A percentile compares a stretch with the other conserved stretches of the same genome.
phyloP scores from a whole-genome alignment of 805 yeast genomes.

The Cyberlindnera mycetangii region DNA sequence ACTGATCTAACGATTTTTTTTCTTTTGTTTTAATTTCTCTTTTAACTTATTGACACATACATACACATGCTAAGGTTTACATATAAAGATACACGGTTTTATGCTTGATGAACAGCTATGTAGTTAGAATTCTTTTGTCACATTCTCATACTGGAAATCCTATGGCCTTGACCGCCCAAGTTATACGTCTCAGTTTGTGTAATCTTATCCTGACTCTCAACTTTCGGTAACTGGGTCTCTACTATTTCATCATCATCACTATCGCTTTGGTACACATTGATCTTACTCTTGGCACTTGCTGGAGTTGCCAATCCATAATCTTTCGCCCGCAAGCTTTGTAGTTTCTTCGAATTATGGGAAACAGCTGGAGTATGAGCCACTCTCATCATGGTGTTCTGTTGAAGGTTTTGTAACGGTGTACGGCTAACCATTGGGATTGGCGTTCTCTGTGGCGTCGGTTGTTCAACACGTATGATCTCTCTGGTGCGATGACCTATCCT shows the following conservation, averaged over 20 bases:
- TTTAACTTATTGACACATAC: neutral
- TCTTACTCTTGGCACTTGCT: slow-evolving; percentile 1
- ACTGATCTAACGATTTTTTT: neutral
- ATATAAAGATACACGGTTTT: neutral
- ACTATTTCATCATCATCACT: slow-evolving; percentile 13
- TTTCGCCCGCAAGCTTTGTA: neutral
- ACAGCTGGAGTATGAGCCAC: slow-evolving; percentile 1
- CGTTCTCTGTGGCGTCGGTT: slow-evolving; percentile 9
- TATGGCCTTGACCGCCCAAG: slow-evolving; percentile 12
- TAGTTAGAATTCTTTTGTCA: neutral
- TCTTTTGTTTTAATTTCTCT: neutral
- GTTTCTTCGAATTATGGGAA: neutral
- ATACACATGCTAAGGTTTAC: neutral
- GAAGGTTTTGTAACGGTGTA: slow-evolving; percentile 7
- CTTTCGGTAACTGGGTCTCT: slow-evolving; percentile 4
- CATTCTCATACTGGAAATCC: slow-evolving; percentile 11
- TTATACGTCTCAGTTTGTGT: slow-evolving; percentile 23
- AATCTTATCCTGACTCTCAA: slow-evolving; percentile 1
- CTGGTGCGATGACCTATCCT: slow-evolving; percentile 3
- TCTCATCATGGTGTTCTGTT: slow-evolving; percentile 4
- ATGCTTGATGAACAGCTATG: neutral
- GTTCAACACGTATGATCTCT: slow-evolving; percentile 10
- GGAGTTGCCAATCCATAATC: slow-evolving; percentile 7
- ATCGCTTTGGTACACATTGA: slow-evolving; percentile 12
- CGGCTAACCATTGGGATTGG: neutral